These are phyloP conservation scores for Lupinus albus DNA, from an alignment of 306 rosid genomes.

Conservation along the genomic window DNA sequence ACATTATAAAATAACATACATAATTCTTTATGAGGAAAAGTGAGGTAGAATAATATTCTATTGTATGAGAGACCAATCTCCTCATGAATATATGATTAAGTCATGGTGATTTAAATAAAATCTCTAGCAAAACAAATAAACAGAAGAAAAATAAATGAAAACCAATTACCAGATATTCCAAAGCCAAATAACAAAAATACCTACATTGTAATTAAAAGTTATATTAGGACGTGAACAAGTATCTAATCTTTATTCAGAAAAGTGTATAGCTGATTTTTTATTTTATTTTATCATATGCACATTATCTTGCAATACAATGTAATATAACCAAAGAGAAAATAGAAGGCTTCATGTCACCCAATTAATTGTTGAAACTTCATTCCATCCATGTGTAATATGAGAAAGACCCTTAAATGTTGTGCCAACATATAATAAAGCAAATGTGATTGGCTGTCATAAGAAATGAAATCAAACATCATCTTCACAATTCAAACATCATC, in stretches of 20 bases:
- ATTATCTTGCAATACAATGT: neutral
- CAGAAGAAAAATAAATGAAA: neutral
- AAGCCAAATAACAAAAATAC: slow-evolving; percentile 48
- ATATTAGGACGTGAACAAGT: neutral
- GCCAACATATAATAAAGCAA: slow-evolving; percentile 62
- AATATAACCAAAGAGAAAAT: neutral
- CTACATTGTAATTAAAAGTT: slow-evolving; percentile 53
- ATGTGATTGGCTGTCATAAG: slow-evolving; percentile 56
- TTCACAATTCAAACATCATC: slow-evolving; percentile 25
- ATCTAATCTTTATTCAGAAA: neutral
- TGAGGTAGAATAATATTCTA: too few relatives aligned
- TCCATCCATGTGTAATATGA: slow-evolving; percentile 64
- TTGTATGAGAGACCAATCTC: too few relatives aligned
- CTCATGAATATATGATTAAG: too few relatives aligned
- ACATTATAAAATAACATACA: too few relatives aligned
- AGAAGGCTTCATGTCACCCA: slow-evolving; percentile 48
- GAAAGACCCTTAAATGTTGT: slow-evolving; percentile 67
- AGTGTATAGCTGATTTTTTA: neutral
- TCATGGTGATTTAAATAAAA: too few relatives aligned
- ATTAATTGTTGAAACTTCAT: slow-evolving; percentile 54
- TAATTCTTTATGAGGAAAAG: too few relatives aligned
- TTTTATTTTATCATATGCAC: neutral
- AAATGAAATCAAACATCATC: slow-evolving; percentile 32
- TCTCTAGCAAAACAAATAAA: neutral
- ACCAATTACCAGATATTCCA: slow-evolving; percentile 18